Base-by-base conservation (phyloP, 2,329 filamentous ascomycete genomes). In the Capronia epimyces region DNA sequence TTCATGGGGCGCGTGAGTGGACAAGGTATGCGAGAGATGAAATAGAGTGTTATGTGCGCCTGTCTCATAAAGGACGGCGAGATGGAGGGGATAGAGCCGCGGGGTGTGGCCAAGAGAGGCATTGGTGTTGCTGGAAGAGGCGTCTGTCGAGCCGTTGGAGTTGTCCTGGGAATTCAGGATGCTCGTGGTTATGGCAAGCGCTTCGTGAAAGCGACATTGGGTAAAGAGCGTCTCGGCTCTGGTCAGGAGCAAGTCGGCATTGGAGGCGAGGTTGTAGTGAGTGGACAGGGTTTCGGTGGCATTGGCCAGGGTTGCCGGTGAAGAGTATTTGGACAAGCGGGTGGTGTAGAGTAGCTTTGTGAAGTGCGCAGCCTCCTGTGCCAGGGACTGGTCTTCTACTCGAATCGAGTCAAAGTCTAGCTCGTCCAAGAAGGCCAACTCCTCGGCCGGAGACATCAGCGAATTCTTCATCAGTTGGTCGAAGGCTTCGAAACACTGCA, bases 381-480 rank as follows among this genome's bases (percentile, higher is more conserved):
- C 83, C 1, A 80, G 74, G 0, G 83, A 82, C 0, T 80, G 72
- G 57, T 88, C 83, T 24, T 81, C 79, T 1, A 84, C 78, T 5
- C 76, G 76, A 56, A 97, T 84, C 16, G 85, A 82, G 67, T 95
- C 89, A 66, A 98, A 98, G 69, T 96, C 83, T 18, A 96, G 78
- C 45, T 86, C 88, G 60, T 93, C 85, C 37, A 96, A 77, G 56
- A 96, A 95, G 43, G 84, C 80, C 79, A 91, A 88, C 66, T 96
- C 90, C 68, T 96, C 90, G 29, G 87, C 83, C 0, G 90, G 89
- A 18, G 81, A 81, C 81, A 98, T 86, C 55, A 98, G 77, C 16
- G 87, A 87, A 71, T 98, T 98, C 71, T 89, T 89, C 83, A 97
- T 96, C 49, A 98, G 79, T 72, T 97, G 90, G 63, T 96, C 90